Evolutionary conservation across 768 basidiomycete genomes (phyloP).

Genomic region (Lentinula detonsa): DNA sequence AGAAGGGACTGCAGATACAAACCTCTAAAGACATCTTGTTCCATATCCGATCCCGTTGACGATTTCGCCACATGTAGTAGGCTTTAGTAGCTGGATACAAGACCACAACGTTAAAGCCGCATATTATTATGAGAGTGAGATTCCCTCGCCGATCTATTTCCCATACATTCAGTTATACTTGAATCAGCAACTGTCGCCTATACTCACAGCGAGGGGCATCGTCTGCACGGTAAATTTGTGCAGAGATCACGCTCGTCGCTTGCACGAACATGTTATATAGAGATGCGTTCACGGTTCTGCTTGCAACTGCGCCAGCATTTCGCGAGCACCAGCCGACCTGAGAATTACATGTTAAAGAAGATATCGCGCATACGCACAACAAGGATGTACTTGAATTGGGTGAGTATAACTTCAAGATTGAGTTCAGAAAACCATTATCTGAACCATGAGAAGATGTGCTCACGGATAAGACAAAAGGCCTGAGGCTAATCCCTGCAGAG

Average conservation of each 20-base stretch:
- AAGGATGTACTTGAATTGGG: conserved; percentile 35
- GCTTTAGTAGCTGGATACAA: conserved; percentile 49
- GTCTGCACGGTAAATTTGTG: conserved; percentile 52
- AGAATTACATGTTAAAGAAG: not conserved
- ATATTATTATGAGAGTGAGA: conserved; percentile 44
- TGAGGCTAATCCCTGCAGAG: conserved; percentile 31
- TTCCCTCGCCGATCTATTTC: conserved; percentile 52
- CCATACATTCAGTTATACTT: not conserved
- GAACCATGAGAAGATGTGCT: conserved; percentile 14
- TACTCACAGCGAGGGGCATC: conserved; percentile 51
- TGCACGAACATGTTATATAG: conserved; percentile 56
- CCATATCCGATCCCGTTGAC: conserved; percentile 48
- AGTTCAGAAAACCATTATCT: conserved; percentile 11
- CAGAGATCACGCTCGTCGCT: conserved; percentile 34
- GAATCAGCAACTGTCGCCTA: not conserved
- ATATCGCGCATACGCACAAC: not conserved
- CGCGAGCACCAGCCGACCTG: conserved; percentile 54
- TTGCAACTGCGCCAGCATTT: conserved; percentile 54
- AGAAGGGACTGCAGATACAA: not conserved
- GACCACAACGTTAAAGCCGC: conserved; percentile 40
- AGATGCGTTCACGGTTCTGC: conserved; percentile 54
- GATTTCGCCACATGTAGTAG: conserved; percentile 57
- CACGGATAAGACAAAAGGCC: conserved; percentile 41
- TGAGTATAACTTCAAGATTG: conserved; percentile 31
- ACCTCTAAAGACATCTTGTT: conserved; percentile 47